A percentile compares a stretch with the other conserved stretches of the same genome.
Evolutionary conservation across 176 grass and related monocot species (phyloP).

Genomic region (Triticum monococcum): DNA sequence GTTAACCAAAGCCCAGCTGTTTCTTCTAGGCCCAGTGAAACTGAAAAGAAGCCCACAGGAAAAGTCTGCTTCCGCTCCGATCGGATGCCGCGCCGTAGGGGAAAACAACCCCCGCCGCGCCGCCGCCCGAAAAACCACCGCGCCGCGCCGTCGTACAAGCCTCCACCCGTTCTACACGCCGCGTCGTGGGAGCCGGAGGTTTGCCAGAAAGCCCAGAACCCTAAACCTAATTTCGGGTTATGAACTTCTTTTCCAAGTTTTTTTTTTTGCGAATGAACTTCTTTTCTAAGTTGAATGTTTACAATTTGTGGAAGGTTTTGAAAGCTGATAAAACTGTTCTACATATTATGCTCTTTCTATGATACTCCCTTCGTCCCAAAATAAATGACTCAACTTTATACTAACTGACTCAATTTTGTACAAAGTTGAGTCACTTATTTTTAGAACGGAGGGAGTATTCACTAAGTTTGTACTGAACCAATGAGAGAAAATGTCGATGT

Average conservation of each 20-base stretch:
- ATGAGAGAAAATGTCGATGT: background rate
- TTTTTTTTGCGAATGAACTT: background rate
- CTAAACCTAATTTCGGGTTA: background rate
- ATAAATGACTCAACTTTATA: no score
- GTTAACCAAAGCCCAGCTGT: background rate
- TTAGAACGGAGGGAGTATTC: background rate
- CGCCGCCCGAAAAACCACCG: background rate
- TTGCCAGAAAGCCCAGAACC: background rate
- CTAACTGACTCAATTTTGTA: no score
- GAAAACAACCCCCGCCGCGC: background rate
- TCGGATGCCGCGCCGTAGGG: no score
- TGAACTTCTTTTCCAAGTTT: background rate
- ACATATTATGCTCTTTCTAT: background rate
- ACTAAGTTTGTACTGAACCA: background rate
- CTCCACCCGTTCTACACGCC: background rate
- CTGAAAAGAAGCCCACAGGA: background rate
- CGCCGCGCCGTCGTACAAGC: background rate
- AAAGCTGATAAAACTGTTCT: background rate
- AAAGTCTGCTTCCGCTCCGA: background rate
- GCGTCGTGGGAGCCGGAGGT: background rate
- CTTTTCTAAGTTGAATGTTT: background rate
- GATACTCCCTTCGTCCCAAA: background rate
- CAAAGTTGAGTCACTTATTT: no score
- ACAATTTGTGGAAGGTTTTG: background rate
- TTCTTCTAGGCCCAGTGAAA: background rate